Base-by-base conservation (phyloP, 2,329 filamentous ascomycete genomes). In the Chaetomium olivaceum region DNA sequence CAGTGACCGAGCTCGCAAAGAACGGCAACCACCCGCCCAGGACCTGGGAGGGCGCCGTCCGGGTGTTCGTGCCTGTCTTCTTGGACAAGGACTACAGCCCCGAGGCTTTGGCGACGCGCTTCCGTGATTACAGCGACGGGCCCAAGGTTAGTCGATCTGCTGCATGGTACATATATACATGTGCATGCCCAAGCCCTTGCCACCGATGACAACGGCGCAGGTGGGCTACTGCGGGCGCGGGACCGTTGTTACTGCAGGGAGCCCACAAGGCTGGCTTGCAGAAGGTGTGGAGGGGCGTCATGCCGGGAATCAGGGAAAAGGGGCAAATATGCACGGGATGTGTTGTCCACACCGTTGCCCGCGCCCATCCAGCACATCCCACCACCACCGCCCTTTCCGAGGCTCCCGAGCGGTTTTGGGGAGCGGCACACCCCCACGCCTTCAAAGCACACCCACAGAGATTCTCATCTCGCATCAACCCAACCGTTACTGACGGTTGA, bases 31-130 rank as follows among this genome's bases (percentile, higher is more conserved):
- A 5, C 12, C 77, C 79, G 4, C 75, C 82, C 2, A 75, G 79
- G 31, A 78, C 81, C 63, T 83, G 81, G 76, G 80, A 82, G 5
- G 82, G 82, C 16, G 81, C 88, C 60, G 73, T 80, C 59, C 80
- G 87, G 16, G 77, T 86, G 11, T 89, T 89, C 75, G 80, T 81
- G 1, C 88, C 90, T 0, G 88, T 92, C 0, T 92, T 92, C 72
- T 73, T 76, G 3, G 83, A 87, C 31, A 73, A 80, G 67, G 88
- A 87, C 73, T 89, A 88, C 73, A 78, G 81, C 58, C 89, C 89
- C 0, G 88, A 89, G 69, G 81, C 82, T 25, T 76, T 91, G 16
- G 89, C 88, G 19, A 68, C 84, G 65, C 79, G 90, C 56, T 89
- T 86, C 68, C 78, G 79, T 43, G 79, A 86, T 68, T 92, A 91